Evolutionary conservation across 2,329 filamentous ascomycete genomes (phyloP), one percentile per base, ranked within the genome.

Genomic region (Calonectria pseudoreteaudii): DNA sequence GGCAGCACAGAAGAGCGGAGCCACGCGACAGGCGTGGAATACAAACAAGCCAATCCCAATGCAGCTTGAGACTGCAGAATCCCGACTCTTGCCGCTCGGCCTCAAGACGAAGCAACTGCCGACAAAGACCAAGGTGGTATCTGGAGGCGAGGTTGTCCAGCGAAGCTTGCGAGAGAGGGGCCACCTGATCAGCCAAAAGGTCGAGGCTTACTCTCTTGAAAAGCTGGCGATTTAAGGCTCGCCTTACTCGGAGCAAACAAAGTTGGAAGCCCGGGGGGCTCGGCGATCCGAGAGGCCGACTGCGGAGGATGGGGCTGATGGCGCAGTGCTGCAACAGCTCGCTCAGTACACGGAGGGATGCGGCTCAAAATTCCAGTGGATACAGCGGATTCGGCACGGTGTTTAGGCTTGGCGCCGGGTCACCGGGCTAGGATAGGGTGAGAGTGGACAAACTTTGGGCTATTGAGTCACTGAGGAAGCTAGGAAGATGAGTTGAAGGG

Each of bases 141-240:
- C 90, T 60, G 92, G 92, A 70, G 94, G 95, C 23, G 93, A 95
- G 86, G 87, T 95, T 50, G 88, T 92, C 75, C 87, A 90, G 82
- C 91, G 94, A 78, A 95, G 89, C 79, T 88, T 87, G 78, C 89
- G 95, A 83, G 94, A 98, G 86, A 92, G 93, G 72, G 94, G 94
- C 23, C 91, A 94, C 84, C 85, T 97, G 83, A 91, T 94, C 81
- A 95, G 94, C 82, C 94, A 94, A 86, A 93, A 93, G 82, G 93
- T 96, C 75, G 94, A 94, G 70, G 91, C 93, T 77, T 98, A 98
- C 86, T 95, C 94, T 60, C 89, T 96, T 77, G 95, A 98, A 86
- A 91, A 92, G 84, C 92, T 98, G 79, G 84, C 90, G 67, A 87
- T 95, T 80, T 95, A 88, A 86, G 81, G 76, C 60, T 44, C 53